Percentiles rank a stretch among this genome's conserved stretches.
These are phyloP conservation scores for Flammula alnicola DNA, from an alignment of 1,284 basidiomycete genomes.

Conservation along the genomic window DNA sequence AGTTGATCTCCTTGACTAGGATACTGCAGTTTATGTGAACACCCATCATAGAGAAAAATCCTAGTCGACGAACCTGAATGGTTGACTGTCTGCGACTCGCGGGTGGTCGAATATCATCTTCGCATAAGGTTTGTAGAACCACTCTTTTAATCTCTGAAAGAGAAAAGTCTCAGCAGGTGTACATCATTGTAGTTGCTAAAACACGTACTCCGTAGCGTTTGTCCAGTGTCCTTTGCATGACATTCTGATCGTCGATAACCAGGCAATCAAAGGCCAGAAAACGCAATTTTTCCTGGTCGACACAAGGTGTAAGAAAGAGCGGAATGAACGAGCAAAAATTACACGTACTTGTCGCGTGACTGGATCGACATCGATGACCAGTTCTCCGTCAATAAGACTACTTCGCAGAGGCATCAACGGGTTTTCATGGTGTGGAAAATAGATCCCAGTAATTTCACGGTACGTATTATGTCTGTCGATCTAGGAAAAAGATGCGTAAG, in stretches of 20 bases:
- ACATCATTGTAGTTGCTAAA: too few species aligned
- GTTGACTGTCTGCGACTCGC: constrained; percentile 63
- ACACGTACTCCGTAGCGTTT: constrained; percentile 88
- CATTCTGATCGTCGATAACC: constrained; percentile 84
- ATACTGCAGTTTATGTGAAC: constrained; percentile 54
- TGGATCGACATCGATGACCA: constrained; percentile 90
- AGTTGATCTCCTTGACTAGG: constrained; percentile 85
- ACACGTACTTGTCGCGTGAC: constrained; percentile 63
- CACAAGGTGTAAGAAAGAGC: constrained; percentile 12
- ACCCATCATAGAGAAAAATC: constrained; percentile 1
- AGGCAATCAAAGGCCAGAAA: constrained; percentile 94
- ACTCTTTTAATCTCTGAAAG: constrained; percentile 79
- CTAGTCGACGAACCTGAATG: constrained; percentile 74
- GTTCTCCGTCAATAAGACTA: constrained; percentile 92
- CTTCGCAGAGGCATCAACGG: constrained; percentile 69
- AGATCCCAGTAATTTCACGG: constrained; percentile 73
- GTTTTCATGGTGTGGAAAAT: constrained; percentile 87
- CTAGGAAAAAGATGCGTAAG: constrained; percentile 44
- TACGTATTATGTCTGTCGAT: constrained; percentile 96
- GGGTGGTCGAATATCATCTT: constrained; percentile 75
- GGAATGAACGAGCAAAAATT: constrained; percentile 3
- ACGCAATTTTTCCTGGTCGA: constrained; percentile 73
- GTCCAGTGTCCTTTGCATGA: constrained; percentile 83
- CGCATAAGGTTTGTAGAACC: constrained; percentile 83
- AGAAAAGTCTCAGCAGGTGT: too few species aligned